These are phyloP conservation scores for Leccinum subgranulosum DNA, from an alignment of 768 basidiomycete genomes.

Conservation along the genomic window DNA sequence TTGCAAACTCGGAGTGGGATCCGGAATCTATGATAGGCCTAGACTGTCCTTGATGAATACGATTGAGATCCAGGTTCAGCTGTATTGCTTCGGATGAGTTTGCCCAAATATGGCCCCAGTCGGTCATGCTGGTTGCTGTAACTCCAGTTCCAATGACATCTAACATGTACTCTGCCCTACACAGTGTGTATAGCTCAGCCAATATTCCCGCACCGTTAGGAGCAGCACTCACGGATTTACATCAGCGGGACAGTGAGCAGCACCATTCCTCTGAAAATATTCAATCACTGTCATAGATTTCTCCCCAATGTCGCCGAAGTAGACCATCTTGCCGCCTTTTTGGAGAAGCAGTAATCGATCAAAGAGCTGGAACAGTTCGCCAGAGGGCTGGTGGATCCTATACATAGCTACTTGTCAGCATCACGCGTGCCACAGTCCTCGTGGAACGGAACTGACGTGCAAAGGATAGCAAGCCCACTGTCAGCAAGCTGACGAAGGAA, in stretches of 20 bases:
- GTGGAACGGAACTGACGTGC: constrained; percentile 37
- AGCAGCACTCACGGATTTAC: constrained; percentile 24
- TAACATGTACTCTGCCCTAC: constrained; percentile 47
- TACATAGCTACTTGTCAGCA: background rate
- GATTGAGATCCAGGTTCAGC: constrained; percentile 41
- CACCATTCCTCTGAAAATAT: constrained; percentile 27
- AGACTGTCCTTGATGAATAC: constrained; percentile 39
- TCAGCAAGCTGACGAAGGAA: constrained; percentile 52
- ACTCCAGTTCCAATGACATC: constrained; percentile 58
- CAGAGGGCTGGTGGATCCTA: constrained; percentile 38
- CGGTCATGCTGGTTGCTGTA: constrained; percentile 37
- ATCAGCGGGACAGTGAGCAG: constrained; percentile 11
- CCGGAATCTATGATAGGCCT: constrained; percentile 18
- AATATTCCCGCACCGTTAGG: background rate
- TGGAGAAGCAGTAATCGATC: constrained; percentile 49
- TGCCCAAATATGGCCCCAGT: constrained; percentile 53
- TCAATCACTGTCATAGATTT: constrained; percentile 18
- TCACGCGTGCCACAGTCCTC: background rate
- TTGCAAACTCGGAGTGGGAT: constrained; percentile 33
- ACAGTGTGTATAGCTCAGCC: background rate
- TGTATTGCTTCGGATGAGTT: constrained; percentile 38
- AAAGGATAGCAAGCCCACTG: constrained; percentile 55
- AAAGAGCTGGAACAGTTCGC: constrained; percentile 49
- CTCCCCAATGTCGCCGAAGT: constrained; percentile 50
- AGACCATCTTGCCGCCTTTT: constrained; percentile 61